Percentiles rank a stretch among this genome's conserved stretches.
These are phyloP conservation scores for Ochetophila trinervis DNA, from an alignment of 306 rosid genomes.

Conservation along the genomic window DNA sequence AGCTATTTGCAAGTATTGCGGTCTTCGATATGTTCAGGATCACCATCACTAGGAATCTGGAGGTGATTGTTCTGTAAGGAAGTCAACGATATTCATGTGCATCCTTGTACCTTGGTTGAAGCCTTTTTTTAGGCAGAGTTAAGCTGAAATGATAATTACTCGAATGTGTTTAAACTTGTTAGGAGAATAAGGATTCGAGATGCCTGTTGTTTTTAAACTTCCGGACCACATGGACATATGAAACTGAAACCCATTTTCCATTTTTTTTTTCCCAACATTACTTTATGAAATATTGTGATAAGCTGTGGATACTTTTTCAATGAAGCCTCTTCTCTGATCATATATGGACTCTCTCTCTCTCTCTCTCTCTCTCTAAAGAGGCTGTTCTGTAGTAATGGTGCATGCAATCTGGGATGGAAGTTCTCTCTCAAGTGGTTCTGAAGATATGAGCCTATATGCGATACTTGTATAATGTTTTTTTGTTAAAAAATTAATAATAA, in stretches of 20 bases:
- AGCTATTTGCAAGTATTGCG: constrained; percentile 91
- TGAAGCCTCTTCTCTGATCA: neutral
- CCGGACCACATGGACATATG: neutral
- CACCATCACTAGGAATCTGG: constrained; percentile 40
- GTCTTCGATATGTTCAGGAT: constrained; percentile 73
- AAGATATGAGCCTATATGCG: too few relatives aligned
- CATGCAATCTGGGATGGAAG: too few relatives aligned
- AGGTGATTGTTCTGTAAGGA: constrained; percentile 8
- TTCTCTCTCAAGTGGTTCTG: too few relatives aligned
- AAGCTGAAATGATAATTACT: constrained; percentile 25
- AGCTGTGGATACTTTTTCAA: neutral
- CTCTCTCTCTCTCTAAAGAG: too few relatives aligned
- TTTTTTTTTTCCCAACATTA: neutral
- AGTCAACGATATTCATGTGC: constrained; percentile 16
- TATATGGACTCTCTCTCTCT: neutral
- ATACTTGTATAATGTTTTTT: too few relatives aligned
- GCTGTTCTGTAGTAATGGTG: too few relatives aligned
- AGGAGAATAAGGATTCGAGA: constrained; percentile 45
- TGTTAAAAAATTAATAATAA: too few relatives aligned
- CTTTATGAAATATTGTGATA: neutral
- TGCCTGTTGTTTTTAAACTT: constrained; percentile 25
- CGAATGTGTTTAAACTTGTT: constrained; percentile 18
- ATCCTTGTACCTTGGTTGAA: constrained; percentile 20
- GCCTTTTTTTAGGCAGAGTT: constrained; percentile 21
- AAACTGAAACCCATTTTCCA: neutral